Evolutionary conservation across 2,329 filamentous ascomycete species (phyloP), one percentile per base, ranked within the genome.

Genomic region (Colletotrichum kahawae): DNA sequence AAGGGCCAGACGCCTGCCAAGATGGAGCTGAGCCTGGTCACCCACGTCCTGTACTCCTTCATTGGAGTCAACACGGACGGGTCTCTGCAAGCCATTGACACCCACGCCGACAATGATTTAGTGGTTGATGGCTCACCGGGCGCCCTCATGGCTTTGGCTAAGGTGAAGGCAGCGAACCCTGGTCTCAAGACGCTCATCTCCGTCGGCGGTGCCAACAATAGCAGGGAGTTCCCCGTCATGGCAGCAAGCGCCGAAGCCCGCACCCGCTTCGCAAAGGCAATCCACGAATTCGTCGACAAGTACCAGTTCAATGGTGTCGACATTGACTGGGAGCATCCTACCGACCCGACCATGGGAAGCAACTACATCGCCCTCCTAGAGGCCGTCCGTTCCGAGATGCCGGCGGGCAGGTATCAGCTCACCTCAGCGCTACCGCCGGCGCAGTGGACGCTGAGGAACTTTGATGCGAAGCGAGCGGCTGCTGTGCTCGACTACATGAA

Each of bases 11-110:
- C 90, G n/a, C 92, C 92, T 0, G 91, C 90, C 0, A 88, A 87
- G 7, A 80, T 93, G 68, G 88, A 90, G 69, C 82, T 90, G 77
- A 85, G 87, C 51, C 87, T 88, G 70, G 87, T 93, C 72, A 92
- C 92, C 8, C 92, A 93, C 79, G 85, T 93, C 9, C 92, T 92
- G 78, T 93, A 93, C 79, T 90, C 92, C 27, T 93, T 93, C 86
- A 89, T 91, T 73, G 29, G 51, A 14, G 73, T 75, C 48, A 73
- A 75, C 57, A 72, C 69, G 56, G 63, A 75, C 16, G 73, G 73
- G 12, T 67, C 48, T 13, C 56, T 60, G 14, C 57, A 85, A 83
- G 77, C 78, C 62, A 89, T 91, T 72, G 92, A 94, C 82, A 90
- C 92, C 79, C 92, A 90, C 86, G 92, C 91, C 21, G 92, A 94